Evolutionary conservation across 441 rosid species (phyloP).

Genomic region (Mallotus japonicus): DNA sequence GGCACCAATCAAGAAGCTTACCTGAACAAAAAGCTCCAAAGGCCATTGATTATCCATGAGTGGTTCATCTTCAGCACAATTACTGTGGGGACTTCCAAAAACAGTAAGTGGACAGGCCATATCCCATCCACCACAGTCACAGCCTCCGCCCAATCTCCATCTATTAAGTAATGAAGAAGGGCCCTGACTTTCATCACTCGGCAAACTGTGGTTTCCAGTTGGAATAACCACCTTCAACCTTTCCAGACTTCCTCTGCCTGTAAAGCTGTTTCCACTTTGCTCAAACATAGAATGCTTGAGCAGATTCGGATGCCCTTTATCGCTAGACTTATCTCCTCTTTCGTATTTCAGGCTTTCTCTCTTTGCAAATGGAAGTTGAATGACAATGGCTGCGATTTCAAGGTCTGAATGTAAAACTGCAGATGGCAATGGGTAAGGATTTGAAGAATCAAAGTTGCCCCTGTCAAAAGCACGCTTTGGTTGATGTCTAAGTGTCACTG

Average conservation of each 20-base stretch:
- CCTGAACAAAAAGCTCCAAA: constrained; percentile 69
- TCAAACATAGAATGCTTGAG: constrained; percentile 47
- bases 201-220: constrained; percentile 77
- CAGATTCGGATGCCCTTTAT: constrained; percentile 42
- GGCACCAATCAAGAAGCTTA: constrained; percentile 29
- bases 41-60: constrained; percentile 53
- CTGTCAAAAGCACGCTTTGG: constrained; percentile 33
- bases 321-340: constrained; percentile 35
- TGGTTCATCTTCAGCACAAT: constrained; percentile 46
- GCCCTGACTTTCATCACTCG: constrained; percentile 44
- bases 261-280: constrained; percentile 34
- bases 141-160: constrained; percentile 92
- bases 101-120: constrained; percentile 88
- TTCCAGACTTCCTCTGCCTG: constrained; percentile 35
- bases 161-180: constrained; percentile 81
- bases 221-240: constrained; percentile 70
- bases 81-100: constrained; percentile 51
- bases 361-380: constrained; percentile 68
- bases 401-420: constrained; percentile 51
- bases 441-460: constrained; percentile 39
- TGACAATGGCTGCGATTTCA: constrained; percentile 70
- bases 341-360: constrained; percentile 65
- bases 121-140: constrained; percentile 99
- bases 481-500: constrained; percentile 39
- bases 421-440: constrained; percentile 39